Evolutionary conservation across 495 filamentous ascomycete species (phyloP), one percentile per base, ranked within the genome.

Genomic region (Staphylotrichum tortipilum): DNA sequence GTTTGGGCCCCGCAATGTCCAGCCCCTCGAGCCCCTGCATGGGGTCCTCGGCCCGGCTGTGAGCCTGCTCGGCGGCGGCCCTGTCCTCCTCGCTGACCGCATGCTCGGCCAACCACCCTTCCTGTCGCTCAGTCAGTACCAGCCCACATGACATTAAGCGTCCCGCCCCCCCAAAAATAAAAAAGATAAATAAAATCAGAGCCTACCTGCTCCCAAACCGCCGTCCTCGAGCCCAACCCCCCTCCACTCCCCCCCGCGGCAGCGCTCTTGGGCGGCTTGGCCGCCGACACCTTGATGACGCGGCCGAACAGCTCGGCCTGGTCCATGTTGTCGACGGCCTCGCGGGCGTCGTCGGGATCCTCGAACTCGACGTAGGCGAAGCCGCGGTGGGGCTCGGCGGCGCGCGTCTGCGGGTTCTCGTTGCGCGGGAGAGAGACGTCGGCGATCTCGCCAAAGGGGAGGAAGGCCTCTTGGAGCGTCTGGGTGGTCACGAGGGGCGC

Each of bases 241-340:
- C 59, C 91, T 86, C 45, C 85, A n/a, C n/a, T n/a, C n/a, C n/a
- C n/a, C n/a, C n/a, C n/a, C n/a, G n/a, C n/a, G n/a, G n/a, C 86
- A 41, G 76, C 78, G 43, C 91, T 88, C 76, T 94, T 95, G 53
- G 90, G 89, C 22, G 89, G 82, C 68, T 95, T 99, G 23, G 94
- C 92, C 30, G 82, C 77, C 12, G 88, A 88, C 15, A 97, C 92
- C 65, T 86, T 94, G 66, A 99, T 83, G 3, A 92, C 85, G 26
- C 86, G 77, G 2, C 91, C 94, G 62, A 88, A 96, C n/a, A 99
- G 75, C 72, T 95, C 89, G 52, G 89, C 83, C 61, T 94, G 89
- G 59, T 99, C 88, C 94, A 97, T 96, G 67, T 99, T 99, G 75
- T 97, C 88, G 62, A 99, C 95, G 31, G 92, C 92, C 67, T 96